Evolutionary conservation across 352 stramenopile genomes (phyloP), one percentile per base, ranked within the genome.

Genomic region (Pythium myriotylum): DNA sequence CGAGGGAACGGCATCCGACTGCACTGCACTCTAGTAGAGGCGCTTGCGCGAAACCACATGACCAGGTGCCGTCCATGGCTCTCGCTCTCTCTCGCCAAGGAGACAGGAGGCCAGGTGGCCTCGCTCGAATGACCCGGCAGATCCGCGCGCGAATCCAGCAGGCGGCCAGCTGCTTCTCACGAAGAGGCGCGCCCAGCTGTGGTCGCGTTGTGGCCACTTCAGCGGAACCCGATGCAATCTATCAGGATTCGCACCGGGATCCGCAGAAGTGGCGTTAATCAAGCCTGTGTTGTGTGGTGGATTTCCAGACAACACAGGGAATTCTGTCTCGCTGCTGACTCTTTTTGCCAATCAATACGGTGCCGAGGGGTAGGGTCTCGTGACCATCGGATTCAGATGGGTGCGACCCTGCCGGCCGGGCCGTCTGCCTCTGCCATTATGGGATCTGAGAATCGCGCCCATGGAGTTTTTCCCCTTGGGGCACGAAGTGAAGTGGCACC

Each of bases 31-130:
- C 7, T 60, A 37, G 54, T 42, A 49, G 40, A 60, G 54, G 41
- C 37, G 26, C 16, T 60, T 60, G n/a, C 41, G 22, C 26, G 32
- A 42, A 23, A 32, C 41, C 45, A n/a, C 54, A 52, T 60, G 41
- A 41, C 42, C n/a, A 20, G 29, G 27, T 20, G 48, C 2, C 17
- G 19, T 3, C 29, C n/a, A 41, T 9, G 10, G 29, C 48, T n/a
- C 48, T 55, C 23, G 43, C 48, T 55, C 19, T 55, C 48, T 55
- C 16, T 55, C 16, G n/a, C 10, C 9, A 12, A 10, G n/a, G 29
- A 43, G 13, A n/a, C 12, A 32, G 17, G 19, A 41, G 4, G 23
- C 4, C 32, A 45, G 29, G 17, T 55, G 29, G 8, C 13, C 13
- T 43, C n/a, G n/a, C n/a, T n/a, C n/a, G n/a, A n/a, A n/a, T 43